Percentiles rank a stretch among this genome's conserved stretches.
Evolutionary conservation across 495 filamentous ascomycete genomes (phyloP).

Genomic region (Thermochaetoides thermophila): DNA sequence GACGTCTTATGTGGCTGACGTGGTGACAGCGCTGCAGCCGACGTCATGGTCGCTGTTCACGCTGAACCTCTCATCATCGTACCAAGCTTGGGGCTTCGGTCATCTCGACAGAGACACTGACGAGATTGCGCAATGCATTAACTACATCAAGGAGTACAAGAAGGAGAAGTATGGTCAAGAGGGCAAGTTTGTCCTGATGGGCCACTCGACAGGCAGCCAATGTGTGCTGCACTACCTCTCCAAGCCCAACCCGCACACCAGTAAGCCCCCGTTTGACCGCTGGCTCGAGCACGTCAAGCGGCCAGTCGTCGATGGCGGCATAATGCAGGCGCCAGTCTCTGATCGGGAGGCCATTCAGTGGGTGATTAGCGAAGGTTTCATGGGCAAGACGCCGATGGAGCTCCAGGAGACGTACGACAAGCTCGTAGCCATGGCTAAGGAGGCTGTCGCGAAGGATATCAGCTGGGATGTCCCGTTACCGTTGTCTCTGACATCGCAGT

Average conservation of each 20-base stretch:
- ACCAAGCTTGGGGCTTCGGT: constrained; percentile 51
- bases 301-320: constrained; percentile 46
- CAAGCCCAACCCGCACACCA: constrained; percentile 11
- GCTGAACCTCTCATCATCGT: constrained; percentile 45
- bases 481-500: constrained; percentile 26
- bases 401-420: constrained; percentile 28
- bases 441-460: constrained; percentile 24
- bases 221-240: constrained; percentile 57
- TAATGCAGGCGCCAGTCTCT: constrained; percentile 57
- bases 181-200: constrained; percentile 55
- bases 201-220: constrained; percentile 62
- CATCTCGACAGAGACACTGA: constrained; percentile 48
- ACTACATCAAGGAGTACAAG: constrained; percentile 37
- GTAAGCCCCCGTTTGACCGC: constrained; percentile 6
- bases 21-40: constrained; percentile 38
- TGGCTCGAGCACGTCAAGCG: constrained; percentile 14
- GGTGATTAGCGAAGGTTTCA: constrained; percentile 13
- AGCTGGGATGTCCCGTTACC: constrained; percentile 43
- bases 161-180: constrained; percentile 14
- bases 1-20: constrained; percentile 40
- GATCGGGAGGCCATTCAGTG: constrained; percentile 47
- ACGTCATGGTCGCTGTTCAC: constrained; percentile 47
- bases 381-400: constrained; percentile 6
- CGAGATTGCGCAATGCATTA: constrained; percentile 49
- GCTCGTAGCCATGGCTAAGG: constrained; percentile 34